Conservation (phyloP, 495 filamentous ascomycete genomes). For the Penicillium soppii region DNA sequence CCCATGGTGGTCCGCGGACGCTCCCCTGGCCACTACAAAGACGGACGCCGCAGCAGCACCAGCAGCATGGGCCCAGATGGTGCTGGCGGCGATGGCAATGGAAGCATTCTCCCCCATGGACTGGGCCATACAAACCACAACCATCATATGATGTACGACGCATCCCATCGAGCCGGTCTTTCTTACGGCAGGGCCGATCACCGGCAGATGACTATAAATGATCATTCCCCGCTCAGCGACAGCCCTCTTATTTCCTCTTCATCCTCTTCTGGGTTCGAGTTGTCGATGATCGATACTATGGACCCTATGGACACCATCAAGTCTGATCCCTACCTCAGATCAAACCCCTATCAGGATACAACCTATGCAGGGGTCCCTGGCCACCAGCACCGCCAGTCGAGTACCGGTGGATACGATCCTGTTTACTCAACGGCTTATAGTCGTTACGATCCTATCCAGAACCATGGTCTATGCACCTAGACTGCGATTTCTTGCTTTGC, state of each 20-base stretch:
- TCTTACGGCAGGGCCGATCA: conserved; percentile 38
- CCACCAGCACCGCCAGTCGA: conserved; percentile 24
- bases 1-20: conserved; percentile 93
- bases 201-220: conserved; percentile 33
- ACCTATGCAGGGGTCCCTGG: conserved; percentile 23
- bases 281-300: conserved; percentile 41
- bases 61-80: conserved; percentile 72
- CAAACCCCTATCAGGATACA: conserved; percentile 37
- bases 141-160: conserved; percentile 40
- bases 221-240: conserved; percentile 40
- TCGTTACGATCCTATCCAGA: conserved; percentile 33
- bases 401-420: conserved; percentile 33
- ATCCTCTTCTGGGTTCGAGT: conserved; percentile 42
- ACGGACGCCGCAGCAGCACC: conserved; percentile 69
- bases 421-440: conserved; percentile 32
- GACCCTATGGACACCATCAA: conserved; percentile 44
- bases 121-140: conserved; percentile 35
- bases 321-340: conserved; percentile 19
- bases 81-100: conserved; percentile 36
- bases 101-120: conserved; percentile 30
- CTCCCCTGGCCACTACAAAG: conserved; percentile 90
- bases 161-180: conserved; percentile 31
- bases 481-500: neutral
- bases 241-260: conserved; percentile 47
- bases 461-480: conserved; percentile 39